phyloP scores from a whole-genome alignment of 2,329 filamentous ascomycete genomes.

The Phyllosticta capitalensis region DNA sequence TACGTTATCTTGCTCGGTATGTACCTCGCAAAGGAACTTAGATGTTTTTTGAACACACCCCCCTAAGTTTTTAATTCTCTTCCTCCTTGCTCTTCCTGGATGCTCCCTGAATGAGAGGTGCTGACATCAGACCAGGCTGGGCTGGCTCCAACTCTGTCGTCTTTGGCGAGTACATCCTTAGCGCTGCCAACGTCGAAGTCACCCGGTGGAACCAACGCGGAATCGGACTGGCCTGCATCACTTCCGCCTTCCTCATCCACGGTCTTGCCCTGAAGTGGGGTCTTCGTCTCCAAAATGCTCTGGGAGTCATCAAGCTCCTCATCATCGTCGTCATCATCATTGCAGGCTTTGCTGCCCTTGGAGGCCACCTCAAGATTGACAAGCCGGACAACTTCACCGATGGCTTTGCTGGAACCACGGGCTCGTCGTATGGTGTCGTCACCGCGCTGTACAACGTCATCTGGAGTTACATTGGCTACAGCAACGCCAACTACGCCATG shows the following conservation, averaged over 20 bases:
- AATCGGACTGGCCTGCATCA: constrained; percentile 58
- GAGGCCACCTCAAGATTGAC: constrained; percentile 50
- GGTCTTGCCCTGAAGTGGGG: constrained; percentile 56
- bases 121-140: constrained; percentile 34
- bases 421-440: constrained; percentile 57
- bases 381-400: constrained; percentile 55
- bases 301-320: constrained; percentile 57
- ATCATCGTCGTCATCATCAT: constrained; percentile 58
- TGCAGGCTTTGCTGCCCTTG: constrained; percentile 51
- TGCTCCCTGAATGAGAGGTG: not conserved
- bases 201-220: constrained; percentile 58
- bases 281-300: constrained; percentile 55
- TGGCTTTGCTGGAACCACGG: constrained; percentile 56
- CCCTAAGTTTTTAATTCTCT: not conserved
- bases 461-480: constrained; percentile 60
- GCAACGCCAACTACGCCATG: constrained; percentile 58
- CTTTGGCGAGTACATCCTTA: constrained; percentile 61
- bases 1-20: constrained; percentile 49
- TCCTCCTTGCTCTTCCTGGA: not conserved
- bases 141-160: constrained; percentile 58
- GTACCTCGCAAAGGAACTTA: not conserved
- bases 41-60: not conserved
- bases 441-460: constrained; percentile 64
- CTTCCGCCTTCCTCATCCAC: constrained; percentile 55
- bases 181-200: constrained; percentile 53